Evolutionary conservation across 2,329 filamentous ascomycete species (phyloP), one percentile per base, ranked within the genome.

Genomic region (Ophiostoma novo-ulmi): DNA sequence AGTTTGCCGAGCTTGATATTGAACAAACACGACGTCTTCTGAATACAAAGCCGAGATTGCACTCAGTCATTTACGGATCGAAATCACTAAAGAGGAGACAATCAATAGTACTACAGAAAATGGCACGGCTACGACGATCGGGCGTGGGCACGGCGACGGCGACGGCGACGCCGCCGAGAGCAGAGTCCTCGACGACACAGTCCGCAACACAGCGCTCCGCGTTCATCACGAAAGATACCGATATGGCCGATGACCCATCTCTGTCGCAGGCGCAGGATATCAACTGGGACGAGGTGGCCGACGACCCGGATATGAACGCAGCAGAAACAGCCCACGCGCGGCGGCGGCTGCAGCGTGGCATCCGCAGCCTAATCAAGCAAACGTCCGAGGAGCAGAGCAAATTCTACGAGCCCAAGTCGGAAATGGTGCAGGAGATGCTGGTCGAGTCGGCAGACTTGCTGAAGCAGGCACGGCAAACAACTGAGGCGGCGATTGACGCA

Each of bases 401-500:
- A 75, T 91, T 88, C 72, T 80, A 96, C 35, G 85, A 88, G 74
- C 83, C 85, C 0, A 86, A 87, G 52, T 91, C 89, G 10, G 82
- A 84, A 35, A 88, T 88, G 1, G 82, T 97, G 20, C 82, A 86
- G 71, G 83, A 90, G 11, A 88, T 88, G 1, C 82, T 98, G 35
- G 79, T 85, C 35, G 85, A 85, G 73, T 89, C 91, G 20, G 89
- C 95, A 75, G 79, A 83, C 48, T 80, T 89, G 17, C 89, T 90
- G 73, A 83, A 84, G 70, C 84, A 88, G 74, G 90, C 97, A 72
- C 92, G 91, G 76, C 94, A 97, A 81, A 97, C 95, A 0, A 88
- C 89, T 1, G 95, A 98, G 78, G 95, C 95, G 0, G 92, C 91
- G 0, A 89, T 97, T 72, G 95, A 99, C 78, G 93, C 94, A 0